phyloP scores from a whole-genome alignment of 176 grass and related monocot species.

The Puccinellia tenuiflora region DNA sequence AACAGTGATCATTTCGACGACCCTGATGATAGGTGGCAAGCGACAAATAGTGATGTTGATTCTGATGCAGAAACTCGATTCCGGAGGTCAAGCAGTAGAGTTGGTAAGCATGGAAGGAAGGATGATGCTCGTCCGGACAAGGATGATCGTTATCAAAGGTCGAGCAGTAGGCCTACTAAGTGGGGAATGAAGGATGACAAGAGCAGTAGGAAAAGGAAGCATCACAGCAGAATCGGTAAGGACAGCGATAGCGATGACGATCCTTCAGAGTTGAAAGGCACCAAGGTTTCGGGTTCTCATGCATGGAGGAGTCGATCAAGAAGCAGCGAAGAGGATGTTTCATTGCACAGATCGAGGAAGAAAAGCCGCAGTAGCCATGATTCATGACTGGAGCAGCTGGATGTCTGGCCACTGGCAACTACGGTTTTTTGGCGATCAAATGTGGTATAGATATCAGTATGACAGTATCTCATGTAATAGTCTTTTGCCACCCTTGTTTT shows the following conservation, averaged over 20 bases:
- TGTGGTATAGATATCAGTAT: not conserved
- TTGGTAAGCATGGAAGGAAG: not conserved
- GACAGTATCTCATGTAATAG: not conserved
- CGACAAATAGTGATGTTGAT: constrained; percentile 34
- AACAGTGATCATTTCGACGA: not conserved
- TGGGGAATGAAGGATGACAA: constrained; percentile 22
- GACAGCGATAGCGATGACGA: not conserved
- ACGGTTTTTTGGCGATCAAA: not conserved
- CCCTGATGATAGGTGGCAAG: constrained; percentile 30
- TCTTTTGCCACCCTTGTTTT: not conserved
- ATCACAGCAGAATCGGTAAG: constrained; percentile 12
- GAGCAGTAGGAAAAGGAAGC: constrained; percentile 29
- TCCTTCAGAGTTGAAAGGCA: not conserved
- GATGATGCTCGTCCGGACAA: not conserved
- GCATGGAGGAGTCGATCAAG: constrained; percentile 13
- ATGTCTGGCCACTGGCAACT: not conserved
- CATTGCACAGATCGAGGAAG: constrained; percentile 13
- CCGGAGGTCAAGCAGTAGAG: not conserved
- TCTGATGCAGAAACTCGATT: constrained; percentile 4
- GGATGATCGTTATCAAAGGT: constrained; percentile 14
- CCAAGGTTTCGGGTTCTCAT: constrained; percentile 15
- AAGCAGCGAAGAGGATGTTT: constrained; percentile 27
- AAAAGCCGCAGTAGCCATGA: not conserved
- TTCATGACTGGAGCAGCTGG: not conserved
- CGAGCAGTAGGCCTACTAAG: not conserved